Evolutionary conservation across 1,284 basidiomycete genomes (phyloP).

Genomic region (Trametes versicolor): DNA sequence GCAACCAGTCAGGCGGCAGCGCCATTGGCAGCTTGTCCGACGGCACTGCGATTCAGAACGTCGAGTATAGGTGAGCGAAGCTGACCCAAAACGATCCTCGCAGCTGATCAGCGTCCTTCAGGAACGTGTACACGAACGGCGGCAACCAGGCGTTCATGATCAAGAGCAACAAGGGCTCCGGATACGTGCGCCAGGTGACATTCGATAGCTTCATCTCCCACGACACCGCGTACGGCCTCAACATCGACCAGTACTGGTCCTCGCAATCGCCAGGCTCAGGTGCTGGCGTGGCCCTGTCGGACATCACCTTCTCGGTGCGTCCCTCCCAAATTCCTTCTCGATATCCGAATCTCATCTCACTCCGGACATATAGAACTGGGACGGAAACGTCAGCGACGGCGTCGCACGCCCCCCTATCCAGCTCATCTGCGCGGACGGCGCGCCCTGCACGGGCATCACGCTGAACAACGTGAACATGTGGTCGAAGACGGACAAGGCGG

Average conservation of each 20-base stretch:
- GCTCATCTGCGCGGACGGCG: constrained; percentile 46
- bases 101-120: neutral
- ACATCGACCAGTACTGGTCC: constrained; percentile 48
- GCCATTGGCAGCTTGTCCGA: constrained; percentile 48
- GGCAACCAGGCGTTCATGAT: constrained; percentile 51
- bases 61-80: constrained; percentile 40
- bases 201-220: constrained; percentile 47
- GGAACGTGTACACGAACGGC: constrained; percentile 47
- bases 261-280: constrained; percentile 37
- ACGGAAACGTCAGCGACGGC: constrained; percentile 45
- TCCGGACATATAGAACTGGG: constrained; percentile 41
- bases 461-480: constrained; percentile 47
- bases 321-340: neutral
- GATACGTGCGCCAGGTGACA: constrained; percentile 46
- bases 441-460: constrained; percentile 46
- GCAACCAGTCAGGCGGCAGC: constrained; percentile 49
- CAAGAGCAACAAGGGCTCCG: constrained; percentile 48
- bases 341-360: neutral
- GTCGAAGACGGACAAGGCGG: constrained; percentile 41
- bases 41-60: constrained; percentile 45
- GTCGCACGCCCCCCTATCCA: constrained; percentile 44
- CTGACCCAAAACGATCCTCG: too few species aligned
- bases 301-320: constrained; percentile 44
- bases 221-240: constrained; percentile 46
- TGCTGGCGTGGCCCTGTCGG: constrained; percentile 42